Conservation (phyloP, 306 rosid species). For the Chamaecrista fasciculata region DNA sequence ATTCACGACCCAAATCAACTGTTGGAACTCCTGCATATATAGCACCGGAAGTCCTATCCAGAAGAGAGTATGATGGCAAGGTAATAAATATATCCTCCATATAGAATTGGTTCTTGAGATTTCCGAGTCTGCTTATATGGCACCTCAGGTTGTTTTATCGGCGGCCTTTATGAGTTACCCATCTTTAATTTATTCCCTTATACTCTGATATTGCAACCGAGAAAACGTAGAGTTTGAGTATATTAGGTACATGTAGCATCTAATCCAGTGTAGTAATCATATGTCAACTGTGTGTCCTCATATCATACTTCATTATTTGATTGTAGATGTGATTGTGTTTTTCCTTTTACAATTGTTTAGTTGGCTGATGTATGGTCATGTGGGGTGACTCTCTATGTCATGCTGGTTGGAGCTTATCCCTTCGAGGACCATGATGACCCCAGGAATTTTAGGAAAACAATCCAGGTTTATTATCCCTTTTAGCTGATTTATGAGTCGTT, state of each 20-base stretch:
- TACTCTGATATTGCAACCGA: too few relatives aligned
- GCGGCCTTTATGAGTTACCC: background rate
- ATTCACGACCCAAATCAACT: conserved; percentile 65
- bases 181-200: background rate
- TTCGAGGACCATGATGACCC: conserved; percentile 82
- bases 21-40: conserved; percentile 73
- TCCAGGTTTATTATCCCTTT: conserved; percentile 50
- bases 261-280: background rate
- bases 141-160: background rate
- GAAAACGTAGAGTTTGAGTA: background rate
- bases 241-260: background rate
- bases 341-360: conserved; percentile 32
- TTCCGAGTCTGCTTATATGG: conserved; percentile 8
- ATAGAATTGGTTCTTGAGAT: background rate
- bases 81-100: conserved; percentile 29
- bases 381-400: conserved; percentile 79
- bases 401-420: conserved; percentile 80
- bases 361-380: conserved; percentile 86
- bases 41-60: too few relatives aligned
- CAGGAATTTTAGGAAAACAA: conserved; percentile 71
- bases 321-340: conserved; percentile 1
- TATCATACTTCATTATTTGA: background rate
- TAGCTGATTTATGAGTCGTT: conserved; percentile 17
- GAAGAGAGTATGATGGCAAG: too few relatives aligned
- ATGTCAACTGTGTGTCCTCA: too few relatives aligned